Conservation (phyloP, 2,329 filamentous ascomycete species). For the Ophiostoma fasciatum region DNA sequence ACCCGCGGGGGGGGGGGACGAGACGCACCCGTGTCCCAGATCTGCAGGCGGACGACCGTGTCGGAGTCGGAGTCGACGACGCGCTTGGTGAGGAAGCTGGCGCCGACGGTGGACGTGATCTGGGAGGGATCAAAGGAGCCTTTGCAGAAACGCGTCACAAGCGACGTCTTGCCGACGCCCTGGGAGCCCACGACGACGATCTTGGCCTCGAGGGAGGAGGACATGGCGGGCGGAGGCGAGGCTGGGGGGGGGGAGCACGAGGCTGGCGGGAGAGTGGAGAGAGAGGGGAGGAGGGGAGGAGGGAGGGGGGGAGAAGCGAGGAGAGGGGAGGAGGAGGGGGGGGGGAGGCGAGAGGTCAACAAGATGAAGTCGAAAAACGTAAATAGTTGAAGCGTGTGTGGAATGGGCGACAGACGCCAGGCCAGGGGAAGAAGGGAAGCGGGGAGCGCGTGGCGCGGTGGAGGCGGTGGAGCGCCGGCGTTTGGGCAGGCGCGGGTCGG, state of each 20-base stretch:
- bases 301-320: not conserved
- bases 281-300: not conserved
- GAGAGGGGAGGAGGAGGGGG: not conserved
- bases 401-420: no score
- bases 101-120: conserved; percentile 58
- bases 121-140: conserved; percentile 53
- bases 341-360: not conserved
- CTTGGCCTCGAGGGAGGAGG: conserved; percentile 62
- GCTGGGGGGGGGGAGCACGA: not conserved
- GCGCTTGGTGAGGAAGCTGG: conserved; percentile 66
- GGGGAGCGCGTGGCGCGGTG: no score
- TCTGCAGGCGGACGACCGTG: conserved; percentile 78
- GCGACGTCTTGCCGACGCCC: conserved; percentile 65
- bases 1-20: not conserved
- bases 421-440: no score
- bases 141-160: conserved; percentile 63
- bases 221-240: conserved; percentile 25
- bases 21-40: conserved; percentile 70
- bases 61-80: conserved; percentile 73
- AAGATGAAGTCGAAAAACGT: not conserved
- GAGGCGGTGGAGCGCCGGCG: no score
- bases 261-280: not conserved
- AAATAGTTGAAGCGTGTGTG: no score
- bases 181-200: conserved; percentile 69
- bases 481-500: no score